These are phyloP conservation scores for Cercophora newfieldiana DNA, from an alignment of 495 filamentous ascomycete species.

Conservation along the genomic window DNA sequence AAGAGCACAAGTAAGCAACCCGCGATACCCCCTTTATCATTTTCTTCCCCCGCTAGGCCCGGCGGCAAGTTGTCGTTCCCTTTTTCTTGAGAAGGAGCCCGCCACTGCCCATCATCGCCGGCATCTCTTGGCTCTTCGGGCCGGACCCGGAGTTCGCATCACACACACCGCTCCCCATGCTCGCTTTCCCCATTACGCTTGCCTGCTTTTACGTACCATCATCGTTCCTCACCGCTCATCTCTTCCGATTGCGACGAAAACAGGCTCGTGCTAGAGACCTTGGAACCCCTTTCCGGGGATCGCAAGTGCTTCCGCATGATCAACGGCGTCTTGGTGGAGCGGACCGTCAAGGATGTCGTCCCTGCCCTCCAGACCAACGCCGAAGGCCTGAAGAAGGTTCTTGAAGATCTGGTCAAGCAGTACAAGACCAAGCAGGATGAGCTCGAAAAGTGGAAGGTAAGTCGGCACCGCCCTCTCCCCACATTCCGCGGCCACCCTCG, in stretches of 20 bases:
- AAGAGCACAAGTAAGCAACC: conserved; percentile 89
- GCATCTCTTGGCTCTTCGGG: not conserved
- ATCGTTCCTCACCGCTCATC: conserved; percentile 26
- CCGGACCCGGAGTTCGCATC: not conserved
- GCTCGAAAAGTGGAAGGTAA: conserved; percentile 97
- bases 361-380: conserved; percentile 92
- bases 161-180: conserved; percentile 39
- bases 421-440: conserved; percentile 94
- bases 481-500: not conserved
- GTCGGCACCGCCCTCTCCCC: conserved; percentile 33
- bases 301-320: conserved; percentile 99
- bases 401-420: conserved; percentile 94
- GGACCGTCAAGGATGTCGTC: conserved; percentile 87
- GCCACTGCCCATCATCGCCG: conserved; percentile 11
- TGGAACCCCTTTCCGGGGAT: conserved; percentile 76
- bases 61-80: conserved; percentile 8
- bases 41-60: not conserved
- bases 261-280: conserved; percentile 93
- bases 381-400: conserved; percentile 91
- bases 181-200: conserved; percentile 4
- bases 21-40: not conserved
- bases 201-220: conserved; percentile 32
- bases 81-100: conserved; percentile 10
- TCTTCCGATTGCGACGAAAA: not conserved
- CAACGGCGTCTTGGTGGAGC: conserved; percentile 92